Percentiles rank a stretch among this genome's conserved stretches.
Conservation (phyloP, 2,329 filamentous ascomycete genomes). For the Blastomyces parvus region DNA sequence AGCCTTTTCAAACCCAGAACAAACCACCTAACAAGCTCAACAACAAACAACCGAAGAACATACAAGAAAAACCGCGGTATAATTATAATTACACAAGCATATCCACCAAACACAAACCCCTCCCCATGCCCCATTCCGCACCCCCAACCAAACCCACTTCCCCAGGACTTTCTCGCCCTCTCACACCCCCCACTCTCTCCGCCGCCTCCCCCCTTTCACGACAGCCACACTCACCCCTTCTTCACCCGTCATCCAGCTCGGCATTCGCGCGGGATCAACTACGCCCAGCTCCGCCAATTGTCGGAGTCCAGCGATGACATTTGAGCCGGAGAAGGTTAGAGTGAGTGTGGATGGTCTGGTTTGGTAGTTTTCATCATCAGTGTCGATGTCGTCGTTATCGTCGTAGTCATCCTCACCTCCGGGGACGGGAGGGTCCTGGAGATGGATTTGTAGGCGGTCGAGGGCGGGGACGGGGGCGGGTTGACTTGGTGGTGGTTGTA, state of each 20-base stretch:
- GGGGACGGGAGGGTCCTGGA: slow-evolving; percentile 38
- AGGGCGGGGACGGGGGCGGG: slow-evolving; percentile 19
- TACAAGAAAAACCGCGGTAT: not conserved
- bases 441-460: slow-evolving; percentile 42
- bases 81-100: too few species aligned
- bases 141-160: too few species aligned
- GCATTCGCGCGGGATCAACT: slow-evolving; percentile 68
- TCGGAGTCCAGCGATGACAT: slow-evolving; percentile 72
- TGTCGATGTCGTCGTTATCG: slow-evolving; percentile 8
- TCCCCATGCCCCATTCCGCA: too few species aligned
- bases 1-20: not conserved
- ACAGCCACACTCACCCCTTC: slow-evolving; percentile 66
- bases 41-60: not conserved
- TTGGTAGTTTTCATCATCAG: not conserved
- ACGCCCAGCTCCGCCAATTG: slow-evolving; percentile 64
- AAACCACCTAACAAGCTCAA: not conserved
- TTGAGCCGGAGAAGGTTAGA: slow-evolving; percentile 62
- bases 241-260: slow-evolving; percentile 85
- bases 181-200: not conserved
- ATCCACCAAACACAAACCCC: too few species aligned
- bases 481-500: not conserved
- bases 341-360: slow-evolving; percentile 23
- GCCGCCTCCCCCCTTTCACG: slow-evolving; percentile 50
- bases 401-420: not conserved
- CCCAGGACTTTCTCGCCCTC: not conserved